Evolutionary conservation across 2,329 filamentous ascomycete genomes (phyloP), one percentile per base, ranked within the genome.

Genomic region (Tolypocladium capitatum): DNA sequence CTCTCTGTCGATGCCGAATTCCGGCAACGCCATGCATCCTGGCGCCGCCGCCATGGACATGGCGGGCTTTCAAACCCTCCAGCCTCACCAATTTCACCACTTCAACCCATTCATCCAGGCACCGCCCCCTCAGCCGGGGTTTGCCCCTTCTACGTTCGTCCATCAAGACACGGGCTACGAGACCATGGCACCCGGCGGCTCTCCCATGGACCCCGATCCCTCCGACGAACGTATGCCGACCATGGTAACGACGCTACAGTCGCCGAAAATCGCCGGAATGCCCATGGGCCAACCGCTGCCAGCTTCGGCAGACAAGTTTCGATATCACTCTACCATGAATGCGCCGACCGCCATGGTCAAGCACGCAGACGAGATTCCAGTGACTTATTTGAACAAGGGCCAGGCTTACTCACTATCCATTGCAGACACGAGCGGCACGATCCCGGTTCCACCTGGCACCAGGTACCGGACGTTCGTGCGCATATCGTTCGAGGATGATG

Each of bases 341-440:
- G 91, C 92, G 1, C 89, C 91, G 3, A 98, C 92, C 0, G 92
- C 92, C 8, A 98, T 97, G 92, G 84, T 94, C 60, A 94, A 86
- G 63, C 82, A 89, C 52, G 68, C 81, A 1, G 85, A 94, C 51
- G 91, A 97, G 63, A 94, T 97, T 24, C 92, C 92, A 0, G 80
- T 97, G n/a, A 96, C 91, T 0, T 98, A 98, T 62, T 76, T 98
- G 18, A 98, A 98, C 70, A 97, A 97, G 66, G 90, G 91, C 24
- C 91, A 97, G 63, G 87, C 89, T 16, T 98, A 98, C 63, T 86
- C 86, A 0, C 72, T 98, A 18, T 85, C 86, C 2, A 77, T 98
- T 28, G 72, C 85, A 43, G 92, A 98, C 60, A 92, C 85, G 0
- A 72, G 74, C 6, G 78, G 84, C 2, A 71, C 75, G 1, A 67